Base-by-base conservation (phyloP, 371 early-diverging fungal genomes). In the Mortierella sp. region DNA sequence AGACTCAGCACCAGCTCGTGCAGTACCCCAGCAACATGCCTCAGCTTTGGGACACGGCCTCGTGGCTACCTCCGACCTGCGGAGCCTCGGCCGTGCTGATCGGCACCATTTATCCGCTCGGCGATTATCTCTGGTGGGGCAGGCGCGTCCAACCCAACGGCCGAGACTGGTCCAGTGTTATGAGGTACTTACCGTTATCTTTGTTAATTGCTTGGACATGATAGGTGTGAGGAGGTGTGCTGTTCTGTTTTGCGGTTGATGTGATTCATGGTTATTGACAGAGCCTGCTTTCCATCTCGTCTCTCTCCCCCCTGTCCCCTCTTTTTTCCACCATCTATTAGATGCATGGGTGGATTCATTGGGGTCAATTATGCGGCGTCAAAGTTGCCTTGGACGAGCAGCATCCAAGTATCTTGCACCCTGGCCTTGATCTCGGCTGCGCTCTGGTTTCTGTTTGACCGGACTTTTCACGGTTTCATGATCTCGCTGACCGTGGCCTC, bases 381-480 rank as follows among this genome's bases (percentile, higher is more conserved):
- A 24, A 91, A 89, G 74, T 70, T 92, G 13, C 86, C 91, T 1
- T 89, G 90, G 90, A 86, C 88, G 0, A 86, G 81, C 80, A 85
- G 82, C 71, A 55, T 86, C 24, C 91, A 91, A 58, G 89, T 91
- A 22, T 91, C 88, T 37, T 74, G 89, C 41, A 88, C 89, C 10
- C 70, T 91, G 39, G 87, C 88, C 3, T 58, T 90, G 52, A 87
- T 91, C 45, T 87, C 89, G 22, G 66, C 89, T 24, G 90, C 85
- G 37, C 77, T 91, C 31, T 92, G 92, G 92, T 88, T 91, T 73
- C 77, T 91, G 47, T 92, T 92, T 86, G 92, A 92, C 78, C 73
- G 91, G 58, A 91, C 91, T 4, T 64, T 85, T 64, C 91, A 91
- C 71, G 92, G 92, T 55, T 90, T 90, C 68, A 37, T 87, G 52